Conservation (phyloP, 805 yeast species). For the Ogataea pilisensis region DNA sequence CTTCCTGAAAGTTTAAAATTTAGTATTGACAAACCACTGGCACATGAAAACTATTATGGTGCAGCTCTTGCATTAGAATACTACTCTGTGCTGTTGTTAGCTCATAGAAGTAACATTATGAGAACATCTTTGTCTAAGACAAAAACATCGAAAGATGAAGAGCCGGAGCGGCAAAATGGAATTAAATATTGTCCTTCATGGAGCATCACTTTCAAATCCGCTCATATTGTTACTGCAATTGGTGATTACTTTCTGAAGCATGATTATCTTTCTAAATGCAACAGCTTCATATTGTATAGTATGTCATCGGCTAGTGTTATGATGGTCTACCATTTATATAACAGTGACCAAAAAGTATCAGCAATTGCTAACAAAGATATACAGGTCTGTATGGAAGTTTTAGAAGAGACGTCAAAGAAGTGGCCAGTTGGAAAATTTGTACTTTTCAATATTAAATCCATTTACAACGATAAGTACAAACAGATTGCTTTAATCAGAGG, state of each 20-base stretch:
- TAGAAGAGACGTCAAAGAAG: slow-evolving; percentile 41
- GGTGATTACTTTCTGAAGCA: slow-evolving; percentile 55
- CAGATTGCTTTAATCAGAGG: slow-evolving; percentile 21
- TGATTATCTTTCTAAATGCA: slow-evolving; percentile 41
- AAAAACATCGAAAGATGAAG: slow-evolving; percentile 15
- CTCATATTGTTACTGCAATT: slow-evolving; percentile 67
- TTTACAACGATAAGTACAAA: slow-evolving; percentile 32
- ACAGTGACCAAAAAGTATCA: slow-evolving; percentile 23
- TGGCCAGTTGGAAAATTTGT: slow-evolving; percentile 52
- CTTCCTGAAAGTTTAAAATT: slow-evolving; percentile 59
- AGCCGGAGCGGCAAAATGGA: slow-evolving; percentile 29
- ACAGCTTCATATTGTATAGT: slow-evolving; percentile 36
- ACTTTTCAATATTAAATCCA: slow-evolving; percentile 43
- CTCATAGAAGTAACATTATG: slow-evolving; percentile 64
- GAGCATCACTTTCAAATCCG: slow-evolving; percentile 80
- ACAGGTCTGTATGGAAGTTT: slow-evolving; percentile 25
- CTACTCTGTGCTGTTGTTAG: slow-evolving; percentile 62
- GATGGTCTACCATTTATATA: slow-evolving; percentile 61
- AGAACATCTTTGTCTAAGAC: slow-evolving; percentile 21
- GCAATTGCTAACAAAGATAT: slow-evolving; percentile 23
- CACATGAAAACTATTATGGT: slow-evolving; percentile 40
- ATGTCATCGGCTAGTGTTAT: slow-evolving; percentile 63
- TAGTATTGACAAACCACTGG: slow-evolving; percentile 30
- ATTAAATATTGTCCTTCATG: slow-evolving; percentile 56
- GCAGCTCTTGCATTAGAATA: slow-evolving; percentile 63